Evolutionary conservation across 208 protist genomes (phyloP).

Genomic region (Trypanosoma vivax): DNA sequence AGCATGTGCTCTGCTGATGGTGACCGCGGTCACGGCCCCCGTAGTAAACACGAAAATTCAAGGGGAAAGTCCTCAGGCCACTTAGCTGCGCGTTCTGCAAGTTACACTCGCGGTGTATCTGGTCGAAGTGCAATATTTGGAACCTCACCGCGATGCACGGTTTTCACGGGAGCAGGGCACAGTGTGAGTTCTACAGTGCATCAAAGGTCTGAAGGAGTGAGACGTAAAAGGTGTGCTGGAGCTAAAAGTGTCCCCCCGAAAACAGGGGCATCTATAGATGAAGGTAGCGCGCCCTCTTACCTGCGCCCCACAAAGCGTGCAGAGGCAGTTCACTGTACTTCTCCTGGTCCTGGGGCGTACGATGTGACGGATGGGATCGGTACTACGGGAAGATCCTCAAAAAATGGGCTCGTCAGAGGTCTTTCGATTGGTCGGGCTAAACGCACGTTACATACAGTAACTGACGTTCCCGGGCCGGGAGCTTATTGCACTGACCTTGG

Average conservation of each 20-base stretch:
- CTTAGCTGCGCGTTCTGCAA: no score
- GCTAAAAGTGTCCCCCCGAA: background rate
- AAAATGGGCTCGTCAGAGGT: background rate
- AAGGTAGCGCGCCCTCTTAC: background rate
- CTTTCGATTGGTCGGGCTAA: background rate
- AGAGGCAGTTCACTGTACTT: background rate
- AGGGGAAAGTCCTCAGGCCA: no score
- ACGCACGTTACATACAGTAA: background rate
- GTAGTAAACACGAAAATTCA: no score
- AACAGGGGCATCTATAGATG: background rate
- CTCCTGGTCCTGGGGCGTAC: conserved; percentile 50
- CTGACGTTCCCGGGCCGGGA: conserved; percentile 23
- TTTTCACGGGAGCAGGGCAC: conserved; percentile 23
- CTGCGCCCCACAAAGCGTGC: conserved; percentile 1
- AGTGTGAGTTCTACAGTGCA: no score
- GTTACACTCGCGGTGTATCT: no score
- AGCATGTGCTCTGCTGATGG: background rate
- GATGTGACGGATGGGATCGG: conserved; percentile 9
- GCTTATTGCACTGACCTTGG: conserved; percentile 8
- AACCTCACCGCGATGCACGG: conserved; percentile 25
- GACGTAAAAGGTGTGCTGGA: background rate
- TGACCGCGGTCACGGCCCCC: background rate
- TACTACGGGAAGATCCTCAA: background rate
- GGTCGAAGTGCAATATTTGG: conserved; percentile 32
- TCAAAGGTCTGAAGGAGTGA: background rate